Conservation (phyloP, 805 yeast genomes). For the Metschnikowia proteae region DNA sequence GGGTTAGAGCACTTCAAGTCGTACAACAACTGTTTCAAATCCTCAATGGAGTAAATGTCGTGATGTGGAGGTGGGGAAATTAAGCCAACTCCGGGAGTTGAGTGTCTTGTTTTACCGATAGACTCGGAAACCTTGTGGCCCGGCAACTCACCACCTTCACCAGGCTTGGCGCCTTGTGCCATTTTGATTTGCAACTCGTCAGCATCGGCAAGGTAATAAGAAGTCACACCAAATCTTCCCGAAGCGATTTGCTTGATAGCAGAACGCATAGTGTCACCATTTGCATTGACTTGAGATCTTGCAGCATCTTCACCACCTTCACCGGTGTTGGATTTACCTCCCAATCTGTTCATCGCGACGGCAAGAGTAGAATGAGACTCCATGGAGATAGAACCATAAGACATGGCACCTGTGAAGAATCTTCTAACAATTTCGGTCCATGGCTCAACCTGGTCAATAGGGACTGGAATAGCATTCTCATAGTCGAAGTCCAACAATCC, state of each 20-base stretch:
- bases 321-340: conserved; percentile 97
- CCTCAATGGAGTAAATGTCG: conserved; percentile 97
- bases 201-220: conserved; percentile 90
- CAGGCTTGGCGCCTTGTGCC: conserved; percentile 99
- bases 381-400: conserved; percentile 97
- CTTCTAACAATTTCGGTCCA: conserved; percentile 99
- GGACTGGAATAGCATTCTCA: conserved; percentile 67
- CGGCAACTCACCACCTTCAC: conserved; percentile 99
- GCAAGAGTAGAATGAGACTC: conserved; percentile 98
- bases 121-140: conserved; percentile 85
- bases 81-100: conserved; percentile 94
- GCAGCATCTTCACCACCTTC: conserved; percentile 99
- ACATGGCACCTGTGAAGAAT: conserved; percentile 99
- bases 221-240: conserved; percentile 97
- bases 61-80: conserved; percentile 99
- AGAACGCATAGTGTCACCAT: conserved; percentile 98
- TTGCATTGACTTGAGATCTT: conserved; percentile 70
- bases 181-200: conserved; percentile 96
- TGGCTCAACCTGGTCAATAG: conserved; percentile 97
- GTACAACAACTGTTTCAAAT: conserved; percentile 91
- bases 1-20: conserved; percentile 97
- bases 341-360: conserved; percentile 96
- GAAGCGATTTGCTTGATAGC: conserved; percentile 97
- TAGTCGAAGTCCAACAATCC: conserved; percentile 91
- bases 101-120: conserved; percentile 93